A percentile compares a stretch with the other conserved stretches of the same genome.
phyloP scores from a whole-genome alignment of 2,329 filamentous ascomycete species.

The Stagonosporopsis tanaceti region DNA sequence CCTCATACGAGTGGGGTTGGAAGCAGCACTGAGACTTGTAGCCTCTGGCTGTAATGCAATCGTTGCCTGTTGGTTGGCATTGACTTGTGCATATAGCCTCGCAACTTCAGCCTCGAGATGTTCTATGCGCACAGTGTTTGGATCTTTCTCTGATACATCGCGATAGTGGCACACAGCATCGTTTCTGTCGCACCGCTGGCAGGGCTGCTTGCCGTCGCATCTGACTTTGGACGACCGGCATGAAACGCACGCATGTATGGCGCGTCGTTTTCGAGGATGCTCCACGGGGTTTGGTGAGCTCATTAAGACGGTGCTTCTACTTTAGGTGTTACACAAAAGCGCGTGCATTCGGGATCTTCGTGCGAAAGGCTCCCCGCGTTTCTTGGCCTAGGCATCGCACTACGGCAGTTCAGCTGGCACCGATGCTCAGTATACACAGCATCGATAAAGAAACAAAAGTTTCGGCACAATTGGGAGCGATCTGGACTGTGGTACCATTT shows the following conservation, averaged over 20 bases:
- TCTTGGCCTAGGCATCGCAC: background rate
- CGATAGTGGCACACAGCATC: conserved; percentile 34
- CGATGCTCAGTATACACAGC: background rate
- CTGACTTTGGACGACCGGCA: conserved; percentile 46
- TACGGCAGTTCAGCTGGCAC: background rate
- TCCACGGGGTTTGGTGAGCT: conserved; percentile 9
- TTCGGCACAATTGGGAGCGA: too few species aligned
- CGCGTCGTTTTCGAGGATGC: conserved; percentile 42
- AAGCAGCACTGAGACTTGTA: background rate
- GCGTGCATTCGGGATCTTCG: conserved; percentile 12
- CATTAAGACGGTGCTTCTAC: conserved; percentile 1
- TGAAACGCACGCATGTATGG: conserved; percentile 42
- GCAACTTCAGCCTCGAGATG: conserved; percentile 37
- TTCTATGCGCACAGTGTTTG: conserved; percentile 35
- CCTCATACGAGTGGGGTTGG: background rate
- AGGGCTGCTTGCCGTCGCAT: conserved; percentile 43
- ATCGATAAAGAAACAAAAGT: background rate
- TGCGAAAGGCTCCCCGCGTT: conserved; percentile 4
- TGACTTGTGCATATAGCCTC: conserved; percentile 24
- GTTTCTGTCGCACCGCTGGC: conserved; percentile 41
- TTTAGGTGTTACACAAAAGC: background rate
- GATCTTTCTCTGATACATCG: conserved; percentile 29
- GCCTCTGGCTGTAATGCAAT: background rate
- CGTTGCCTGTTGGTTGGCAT: background rate
- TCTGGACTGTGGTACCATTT: too few species aligned